These are phyloP conservation scores for Rachicladosporium sp. DNA, from an alignment of 2,329 filamentous ascomycete genomes.

Conservation along the genomic window DNA sequence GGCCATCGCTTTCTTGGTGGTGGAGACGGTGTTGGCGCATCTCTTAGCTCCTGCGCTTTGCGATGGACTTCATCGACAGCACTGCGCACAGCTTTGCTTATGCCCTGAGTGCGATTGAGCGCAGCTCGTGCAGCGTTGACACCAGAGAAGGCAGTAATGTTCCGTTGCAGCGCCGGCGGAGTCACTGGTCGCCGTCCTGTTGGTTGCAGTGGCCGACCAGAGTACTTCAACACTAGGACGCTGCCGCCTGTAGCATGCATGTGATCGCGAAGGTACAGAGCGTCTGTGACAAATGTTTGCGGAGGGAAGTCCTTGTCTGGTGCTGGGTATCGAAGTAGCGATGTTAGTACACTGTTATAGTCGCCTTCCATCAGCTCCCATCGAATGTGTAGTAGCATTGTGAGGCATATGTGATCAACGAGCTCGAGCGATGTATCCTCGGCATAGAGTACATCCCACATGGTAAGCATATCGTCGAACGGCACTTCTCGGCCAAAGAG, in stretches of 20 bases:
- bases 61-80: constrained; percentile 68
- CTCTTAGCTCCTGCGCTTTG: constrained; percentile 58
- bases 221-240: constrained; percentile 59
- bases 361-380: constrained; percentile 82
- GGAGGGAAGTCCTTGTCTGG: constrained; percentile 13
- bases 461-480: constrained; percentile 66
- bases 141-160: constrained; percentile 23
- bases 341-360: constrained; percentile 70
- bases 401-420: constrained; percentile 81
- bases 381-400: constrained; percentile 83
- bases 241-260: constrained; percentile 50
- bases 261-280: constrained; percentile 58
- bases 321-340: constrained; percentile 77
- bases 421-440: constrained; percentile 69
- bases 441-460: constrained; percentile 89
- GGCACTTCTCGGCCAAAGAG: constrained; percentile 89
- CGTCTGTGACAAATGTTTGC: constrained; percentile 75
- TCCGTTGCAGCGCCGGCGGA: constrained; percentile 21
- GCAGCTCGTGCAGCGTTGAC: constrained; percentile 8
- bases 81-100: constrained; percentile 70
- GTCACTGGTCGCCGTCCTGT: constrained; percentile 18
- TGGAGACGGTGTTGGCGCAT: constrained; percentile 18
- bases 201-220: constrained; percentile 30
- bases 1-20: too few species aligned
- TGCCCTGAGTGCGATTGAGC: constrained; percentile 32